Conservation (phyloP, 2,329 filamentous ascomycete species). For the Amauroascus niger region DNA sequence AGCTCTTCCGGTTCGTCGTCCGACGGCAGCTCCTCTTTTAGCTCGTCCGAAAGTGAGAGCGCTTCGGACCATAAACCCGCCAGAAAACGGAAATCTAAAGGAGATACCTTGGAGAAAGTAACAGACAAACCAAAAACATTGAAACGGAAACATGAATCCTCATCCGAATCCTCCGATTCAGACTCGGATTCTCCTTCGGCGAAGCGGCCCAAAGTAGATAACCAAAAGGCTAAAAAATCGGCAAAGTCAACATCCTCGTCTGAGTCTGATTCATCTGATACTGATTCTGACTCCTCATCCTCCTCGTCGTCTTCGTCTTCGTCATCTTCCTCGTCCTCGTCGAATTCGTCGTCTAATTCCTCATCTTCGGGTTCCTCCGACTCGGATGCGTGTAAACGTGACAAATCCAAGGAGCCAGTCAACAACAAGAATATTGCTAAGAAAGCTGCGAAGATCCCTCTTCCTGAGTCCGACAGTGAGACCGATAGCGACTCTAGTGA, state of each 20-base stretch:
- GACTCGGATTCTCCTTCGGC: constrained; percentile 25
- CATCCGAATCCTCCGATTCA: constrained; percentile 30
- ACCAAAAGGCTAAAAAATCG: neutral
- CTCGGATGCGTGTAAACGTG: neutral
- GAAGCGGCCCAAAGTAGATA: constrained; percentile 7
- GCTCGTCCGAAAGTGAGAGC: neutral
- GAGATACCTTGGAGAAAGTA: constrained; percentile 13
- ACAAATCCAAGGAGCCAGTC: constrained; percentile 23
- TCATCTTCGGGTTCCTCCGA: constrained; percentile 24
- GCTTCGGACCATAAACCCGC: constrained; percentile 42
- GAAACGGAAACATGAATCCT: constrained; percentile 51
- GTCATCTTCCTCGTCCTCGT: neutral
- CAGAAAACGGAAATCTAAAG: constrained; percentile 21
- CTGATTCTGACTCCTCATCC: constrained; percentile 16
- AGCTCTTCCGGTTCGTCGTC: constrained; percentile 31
- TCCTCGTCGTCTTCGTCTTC: constrained; percentile 17
- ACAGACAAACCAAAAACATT: constrained; percentile 19
- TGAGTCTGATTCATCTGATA: constrained; percentile 26
- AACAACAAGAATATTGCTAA: constrained; percentile 26
- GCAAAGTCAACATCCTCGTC: constrained; percentile 22
- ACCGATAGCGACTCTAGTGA: constrained; percentile 20
- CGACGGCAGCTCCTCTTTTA: constrained; percentile 29
- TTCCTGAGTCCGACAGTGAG: constrained; percentile 30
- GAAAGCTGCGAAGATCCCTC: constrained; percentile 28
- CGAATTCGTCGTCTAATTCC: constrained; percentile 32